These are phyloP conservation scores for Diaporthe caulivora DNA, from an alignment of 2,329 filamentous ascomycete species.

Conservation along the genomic window DNA sequence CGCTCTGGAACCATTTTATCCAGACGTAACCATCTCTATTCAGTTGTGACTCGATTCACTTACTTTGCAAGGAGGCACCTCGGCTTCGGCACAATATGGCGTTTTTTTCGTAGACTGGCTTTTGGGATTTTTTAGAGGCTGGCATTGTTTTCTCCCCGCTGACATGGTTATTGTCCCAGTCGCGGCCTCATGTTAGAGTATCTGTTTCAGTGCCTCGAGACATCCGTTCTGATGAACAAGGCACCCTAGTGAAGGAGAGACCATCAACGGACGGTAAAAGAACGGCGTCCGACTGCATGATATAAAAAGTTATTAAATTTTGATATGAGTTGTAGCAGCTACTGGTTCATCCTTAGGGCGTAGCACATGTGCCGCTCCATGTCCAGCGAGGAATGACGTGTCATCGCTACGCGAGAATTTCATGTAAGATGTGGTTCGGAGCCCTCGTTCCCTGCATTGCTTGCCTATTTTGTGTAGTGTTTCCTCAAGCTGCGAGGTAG, in stretches of 20 bases:
- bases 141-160: slow-evolving; percentile 36
- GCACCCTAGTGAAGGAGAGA: slow-evolving; percentile 9
- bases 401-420: neutral
- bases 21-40: slow-evolving; percentile 1
- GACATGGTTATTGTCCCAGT: slow-evolving; percentile 36
- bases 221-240: slow-evolving; percentile 2
- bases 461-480: neutral
- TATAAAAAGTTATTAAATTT: slow-evolving; percentile 35
- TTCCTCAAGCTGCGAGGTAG: neutral
- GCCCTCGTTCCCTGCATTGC: neutral
- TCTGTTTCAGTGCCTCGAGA: slow-evolving; percentile 22
- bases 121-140: slow-evolving; percentile 37
- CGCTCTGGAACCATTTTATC: neutral
- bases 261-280: neutral
- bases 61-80: slow-evolving; percentile 30
- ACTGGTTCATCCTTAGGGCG: neutral
- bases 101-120: slow-evolving; percentile 40
- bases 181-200: slow-evolving; percentile 32
- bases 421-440: neutral
- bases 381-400: slow-evolving; percentile 21
- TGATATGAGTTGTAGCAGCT: slow-evolving; percentile 8
- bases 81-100: slow-evolving; percentile 37
- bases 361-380: neutral
- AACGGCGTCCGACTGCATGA: slow-evolving; percentile 10
- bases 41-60: slow-evolving; percentile 23